A percentile compares a stretch with the other conserved stretches of the same genome.
Evolutionary conservation across 2,329 filamentous ascomycete species (phyloP).

Genomic region (Colletotrichum sp.): DNA sequence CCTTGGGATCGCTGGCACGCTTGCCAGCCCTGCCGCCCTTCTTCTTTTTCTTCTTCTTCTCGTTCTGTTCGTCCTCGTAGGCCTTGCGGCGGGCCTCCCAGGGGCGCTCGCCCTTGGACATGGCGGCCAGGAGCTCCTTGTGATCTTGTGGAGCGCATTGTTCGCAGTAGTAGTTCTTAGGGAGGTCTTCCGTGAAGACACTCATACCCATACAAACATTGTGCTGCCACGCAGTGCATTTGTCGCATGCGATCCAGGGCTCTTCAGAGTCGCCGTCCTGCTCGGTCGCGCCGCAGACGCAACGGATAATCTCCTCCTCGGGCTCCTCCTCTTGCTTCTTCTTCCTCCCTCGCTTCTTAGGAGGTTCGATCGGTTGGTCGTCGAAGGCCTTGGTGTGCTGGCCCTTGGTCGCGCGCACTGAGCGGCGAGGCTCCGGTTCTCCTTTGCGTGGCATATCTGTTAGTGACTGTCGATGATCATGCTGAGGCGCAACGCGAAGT

Average conservation of each 20-base stretch:
- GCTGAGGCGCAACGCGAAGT: neutral
- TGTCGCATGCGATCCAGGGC: slow-evolving; percentile 95
- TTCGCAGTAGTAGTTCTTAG: slow-evolving; percentile 92
- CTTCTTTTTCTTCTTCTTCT: slow-evolving; percentile 58
- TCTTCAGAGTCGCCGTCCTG: slow-evolving; percentile 86
- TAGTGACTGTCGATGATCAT: neutral
- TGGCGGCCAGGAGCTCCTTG: slow-evolving; percentile 77
- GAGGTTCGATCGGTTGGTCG: slow-evolving; percentile 60
- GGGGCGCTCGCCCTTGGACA: slow-evolving; percentile 80
- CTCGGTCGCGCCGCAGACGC: slow-evolving; percentile 87
- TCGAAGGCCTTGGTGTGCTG: slow-evolving; percentile 92
- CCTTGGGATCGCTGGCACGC: slow-evolving; percentile 67
- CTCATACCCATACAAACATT: slow-evolving; percentile 92
- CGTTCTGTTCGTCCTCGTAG: slow-evolving; percentile 66
- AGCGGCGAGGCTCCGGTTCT: slow-evolving; percentile 83
- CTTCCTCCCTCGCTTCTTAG: slow-evolving; percentile 61
- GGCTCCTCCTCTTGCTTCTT: slow-evolving; percentile 66
- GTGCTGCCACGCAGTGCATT: slow-evolving; percentile 94
- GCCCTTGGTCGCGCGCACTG: slow-evolving; percentile 94
- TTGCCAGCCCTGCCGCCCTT: slow-evolving; percentile 67
- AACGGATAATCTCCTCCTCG: slow-evolving; percentile 82
- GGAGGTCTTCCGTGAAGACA: slow-evolving; percentile 77
- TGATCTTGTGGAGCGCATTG: slow-evolving; percentile 86
- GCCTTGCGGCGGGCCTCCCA: slow-evolving; percentile 77
- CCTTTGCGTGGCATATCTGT: slow-evolving; percentile 28